Evolutionary conservation across 75 land plant genomes (phyloP).

Genomic region (Azolla pinnata): DNA sequence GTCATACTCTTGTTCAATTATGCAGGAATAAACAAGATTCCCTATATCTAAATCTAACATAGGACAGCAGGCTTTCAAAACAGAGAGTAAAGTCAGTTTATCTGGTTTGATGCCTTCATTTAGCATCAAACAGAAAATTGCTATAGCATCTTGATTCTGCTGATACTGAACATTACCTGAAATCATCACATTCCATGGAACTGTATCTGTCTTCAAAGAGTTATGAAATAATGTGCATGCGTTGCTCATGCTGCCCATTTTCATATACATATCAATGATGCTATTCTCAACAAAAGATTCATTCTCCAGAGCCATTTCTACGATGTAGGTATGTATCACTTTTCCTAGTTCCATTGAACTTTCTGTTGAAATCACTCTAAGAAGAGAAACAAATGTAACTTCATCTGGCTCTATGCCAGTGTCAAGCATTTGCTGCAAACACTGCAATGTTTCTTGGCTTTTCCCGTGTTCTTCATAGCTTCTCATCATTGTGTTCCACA

Average conservation of each 20-base stretch:
- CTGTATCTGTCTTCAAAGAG: conserved; percentile 29
- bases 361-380: conserved; percentile 45
- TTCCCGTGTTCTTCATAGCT: conserved; percentile 26
- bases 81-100: conserved; percentile 12
- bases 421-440: conserved; percentile 33
- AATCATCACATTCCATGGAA: conserved; percentile 54
- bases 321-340: conserved; percentile 26
- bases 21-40: conserved; percentile 8
- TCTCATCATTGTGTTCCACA: conserved; percentile 37
- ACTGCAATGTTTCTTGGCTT: conserved; percentile 24
- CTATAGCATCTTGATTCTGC: conserved; percentile 3
- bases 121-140: conserved; percentile 11
- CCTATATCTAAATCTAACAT: conserved; percentile 5
- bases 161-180: conserved; percentile 29
- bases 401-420: conserved; percentile 26
- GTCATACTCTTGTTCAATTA: neutral
- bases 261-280: conserved; percentile 36
- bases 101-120: conserved; percentile 12
- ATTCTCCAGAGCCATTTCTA: conserved; percentile 18
- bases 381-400: conserved; percentile 36
- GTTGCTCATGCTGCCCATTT: conserved; percentile 22
- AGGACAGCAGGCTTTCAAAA: conserved; percentile 8
- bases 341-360: conserved; percentile 18
- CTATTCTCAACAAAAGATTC: conserved; percentile 26
- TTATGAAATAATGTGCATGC: conserved; percentile 34